phyloP scores from a whole-genome alignment of 371 early-diverging fungal species.

The Apophysomyces variabilis region DNA sequence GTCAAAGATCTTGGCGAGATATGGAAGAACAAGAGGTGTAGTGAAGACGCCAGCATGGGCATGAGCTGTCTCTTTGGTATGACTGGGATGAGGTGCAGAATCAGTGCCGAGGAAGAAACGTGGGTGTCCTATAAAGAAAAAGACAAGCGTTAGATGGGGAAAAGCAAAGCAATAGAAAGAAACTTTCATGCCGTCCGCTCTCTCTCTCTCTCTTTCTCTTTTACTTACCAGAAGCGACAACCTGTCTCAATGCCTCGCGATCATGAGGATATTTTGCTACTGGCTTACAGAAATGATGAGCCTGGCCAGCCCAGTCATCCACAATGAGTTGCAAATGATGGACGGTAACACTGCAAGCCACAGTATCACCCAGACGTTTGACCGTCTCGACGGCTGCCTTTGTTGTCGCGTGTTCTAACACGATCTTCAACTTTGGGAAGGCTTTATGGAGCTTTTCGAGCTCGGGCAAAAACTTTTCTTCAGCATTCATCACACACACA shows the following conservation, averaged over 20 bases:
- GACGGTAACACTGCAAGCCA: constrained; percentile 94
- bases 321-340: constrained; percentile 92
- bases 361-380: constrained; percentile 88
- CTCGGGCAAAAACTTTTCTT: constrained; percentile 88
- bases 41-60: constrained; percentile 95
- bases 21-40: constrained; percentile 81
- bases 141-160: too few species aligned
- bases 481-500: constrained; percentile 95
- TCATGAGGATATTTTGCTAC: constrained; percentile 97
- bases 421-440: constrained; percentile 94
- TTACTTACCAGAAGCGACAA: constrained; percentile 71
- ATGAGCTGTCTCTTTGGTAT: constrained; percentile 83
- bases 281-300: constrained; percentile 98
- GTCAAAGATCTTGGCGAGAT: constrained; percentile 88
- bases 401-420: constrained; percentile 96
- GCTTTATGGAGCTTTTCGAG: constrained; percentile 82
- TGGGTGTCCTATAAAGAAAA: constrained; percentile 71
- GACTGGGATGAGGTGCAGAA: constrained; percentile 94
- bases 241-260: constrained; percentile 87
- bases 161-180: too few species aligned
- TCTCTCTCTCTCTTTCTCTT: not conserved
- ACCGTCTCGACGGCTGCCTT: constrained; percentile 93
- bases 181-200: too few species aligned
- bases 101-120: constrained; percentile 97
- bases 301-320: constrained; percentile 97